Evolutionary conservation across 1,139 yeast genomes (phyloP).

Genomic region (Debaryomyces udenii): DNA sequence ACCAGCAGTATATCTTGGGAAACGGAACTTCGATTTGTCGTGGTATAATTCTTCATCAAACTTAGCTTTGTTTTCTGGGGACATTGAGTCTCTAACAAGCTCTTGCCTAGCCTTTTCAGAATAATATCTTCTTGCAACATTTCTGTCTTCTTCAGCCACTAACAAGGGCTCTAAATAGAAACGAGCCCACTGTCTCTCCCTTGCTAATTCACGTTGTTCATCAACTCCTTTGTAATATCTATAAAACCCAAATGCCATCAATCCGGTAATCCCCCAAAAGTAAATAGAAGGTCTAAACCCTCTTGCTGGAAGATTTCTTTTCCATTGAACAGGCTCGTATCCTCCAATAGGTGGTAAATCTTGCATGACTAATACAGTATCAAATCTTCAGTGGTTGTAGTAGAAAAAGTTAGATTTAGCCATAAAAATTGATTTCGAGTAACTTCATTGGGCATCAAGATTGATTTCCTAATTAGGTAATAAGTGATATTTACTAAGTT

Average conservation of each 20-base stretch:
- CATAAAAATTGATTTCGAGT: slow-evolving; percentile 14
- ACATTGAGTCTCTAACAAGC: slow-evolving; percentile 47
- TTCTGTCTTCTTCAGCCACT: slow-evolving; percentile 83
- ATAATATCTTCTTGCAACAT: slow-evolving; percentile 69
- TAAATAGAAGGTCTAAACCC: slow-evolving; percentile 81
- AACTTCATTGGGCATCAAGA: slow-evolving; percentile 18
- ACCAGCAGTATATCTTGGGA: slow-evolving; percentile 50
- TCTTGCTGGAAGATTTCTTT: slow-evolving; percentile 80
- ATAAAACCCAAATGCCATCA: slow-evolving; percentile 76
- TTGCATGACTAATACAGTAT: slow-evolving; percentile 47
- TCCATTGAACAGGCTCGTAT: slow-evolving; percentile 87
- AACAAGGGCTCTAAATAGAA: slow-evolving; percentile 73
- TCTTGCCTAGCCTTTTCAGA: slow-evolving; percentile 73
- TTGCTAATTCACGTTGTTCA: slow-evolving; percentile 73
- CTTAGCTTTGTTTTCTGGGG: slow-evolving; percentile 41
- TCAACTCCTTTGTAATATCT: slow-evolving; percentile 66
- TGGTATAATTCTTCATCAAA: slow-evolving; percentile 49
- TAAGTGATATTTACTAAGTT: not conserved
- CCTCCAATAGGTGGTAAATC: slow-evolving; percentile 90
- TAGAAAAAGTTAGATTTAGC: not conserved
- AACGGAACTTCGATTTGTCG: slow-evolving; percentile 50
- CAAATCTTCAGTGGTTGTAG: not conserved
- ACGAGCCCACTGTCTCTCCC: slow-evolving; percentile 82
- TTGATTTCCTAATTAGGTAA: slow-evolving; percentile 19
- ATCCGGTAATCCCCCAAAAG: slow-evolving; percentile 62